Conservation (phyloP, 23 red algal genomes). For the Gracilaria domingensis region DNA sequence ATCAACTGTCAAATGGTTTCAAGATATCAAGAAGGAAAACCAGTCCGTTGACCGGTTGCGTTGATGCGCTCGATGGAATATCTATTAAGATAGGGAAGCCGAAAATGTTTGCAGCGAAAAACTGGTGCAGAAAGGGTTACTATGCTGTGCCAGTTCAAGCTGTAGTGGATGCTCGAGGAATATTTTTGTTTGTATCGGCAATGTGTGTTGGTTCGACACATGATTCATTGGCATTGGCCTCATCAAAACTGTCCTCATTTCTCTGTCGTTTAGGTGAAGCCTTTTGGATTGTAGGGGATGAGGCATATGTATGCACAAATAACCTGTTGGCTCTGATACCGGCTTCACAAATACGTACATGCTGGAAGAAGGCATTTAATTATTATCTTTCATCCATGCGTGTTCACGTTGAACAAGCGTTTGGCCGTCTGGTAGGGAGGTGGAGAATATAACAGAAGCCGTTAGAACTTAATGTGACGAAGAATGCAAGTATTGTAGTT, state of each 20-base stretch:
- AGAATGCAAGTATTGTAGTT: no score
- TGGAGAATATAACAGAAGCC: no score
- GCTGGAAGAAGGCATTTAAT: constrained; percentile 8
- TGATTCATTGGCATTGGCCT: constrained; percentile 28
- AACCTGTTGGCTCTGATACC: constrained; percentile 15
- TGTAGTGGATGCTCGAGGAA: neutral
- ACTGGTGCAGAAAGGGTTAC: constrained; percentile 11
- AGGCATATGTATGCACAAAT: constrained; percentile 40
- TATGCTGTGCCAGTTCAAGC: constrained; percentile 36
- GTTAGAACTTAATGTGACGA: no score
- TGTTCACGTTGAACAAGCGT: constrained; percentile 33
- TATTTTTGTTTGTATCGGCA: constrained; percentile 35
- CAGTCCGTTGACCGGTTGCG: neutral
- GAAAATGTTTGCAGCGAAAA: neutral
- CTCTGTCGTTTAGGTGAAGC: neutral
- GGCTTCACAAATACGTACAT: neutral
- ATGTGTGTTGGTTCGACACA: constrained; percentile 28
- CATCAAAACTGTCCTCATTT: constrained; percentile 1
- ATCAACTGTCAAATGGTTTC: neutral
- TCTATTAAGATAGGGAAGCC: constrained; percentile 3
- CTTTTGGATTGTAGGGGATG: no score
- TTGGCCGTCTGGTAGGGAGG: no score
- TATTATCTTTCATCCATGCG: constrained; percentile 28
- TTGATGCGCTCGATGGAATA: no score
- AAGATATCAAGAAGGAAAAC: neutral